A percentile compares a stretch with the other conserved stretches of the same genome.
These are phyloP conservation scores for Aspergillus wentii DNA, from an alignment of 495 filamentous ascomycete species.

Conservation along the genomic window DNA sequence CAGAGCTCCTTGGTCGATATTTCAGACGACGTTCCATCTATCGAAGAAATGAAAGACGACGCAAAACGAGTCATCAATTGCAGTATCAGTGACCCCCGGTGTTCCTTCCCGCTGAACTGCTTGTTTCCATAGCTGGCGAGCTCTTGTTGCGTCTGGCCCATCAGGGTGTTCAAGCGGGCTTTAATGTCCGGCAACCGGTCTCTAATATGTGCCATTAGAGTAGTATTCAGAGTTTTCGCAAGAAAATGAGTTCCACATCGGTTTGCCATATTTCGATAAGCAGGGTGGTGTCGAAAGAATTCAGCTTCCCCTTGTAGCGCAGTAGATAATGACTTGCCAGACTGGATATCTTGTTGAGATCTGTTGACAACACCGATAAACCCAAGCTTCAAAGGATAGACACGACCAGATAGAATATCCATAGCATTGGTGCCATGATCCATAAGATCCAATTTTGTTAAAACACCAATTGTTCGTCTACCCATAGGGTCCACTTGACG, in stretches of 20 bases:
- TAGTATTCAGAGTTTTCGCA: conserved; percentile 91
- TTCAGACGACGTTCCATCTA: conserved; percentile 96
- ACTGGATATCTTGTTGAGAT: conserved; percentile 97
- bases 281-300: conserved; percentile 95
- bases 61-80: conserved; percentile 98
- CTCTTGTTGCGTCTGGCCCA: conserved; percentile 99
- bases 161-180: conserved; percentile 91
- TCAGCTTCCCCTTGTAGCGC: conserved; percentile 87
- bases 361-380: conserved; percentile 99
- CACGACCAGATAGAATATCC: conserved; percentile 91
- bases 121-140: conserved; percentile 97
- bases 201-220: conserved; percentile 93
- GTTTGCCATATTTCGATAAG: conserved; percentile 92
- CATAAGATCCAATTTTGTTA: conserved; percentile 98
- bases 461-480: conserved; percentile 89
- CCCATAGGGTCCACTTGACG: conserved; percentile 96
- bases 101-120: conserved; percentile 96
- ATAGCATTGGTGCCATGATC: conserved; percentile 98
- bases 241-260: conserved; percentile 94
- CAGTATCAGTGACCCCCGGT: conserved; percentile 88
- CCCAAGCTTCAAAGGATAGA: conserved; percentile 94
- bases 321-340: conserved; percentile 84
- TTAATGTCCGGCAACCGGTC: conserved; percentile 97
- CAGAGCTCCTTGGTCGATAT: conserved; percentile 99
- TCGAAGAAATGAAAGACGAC: conserved; percentile 95